Evolutionary conservation across 345 rosid genomes (phyloP), one percentile per base, ranked within the genome.

Genomic region (Angophora floribunda): DNA sequence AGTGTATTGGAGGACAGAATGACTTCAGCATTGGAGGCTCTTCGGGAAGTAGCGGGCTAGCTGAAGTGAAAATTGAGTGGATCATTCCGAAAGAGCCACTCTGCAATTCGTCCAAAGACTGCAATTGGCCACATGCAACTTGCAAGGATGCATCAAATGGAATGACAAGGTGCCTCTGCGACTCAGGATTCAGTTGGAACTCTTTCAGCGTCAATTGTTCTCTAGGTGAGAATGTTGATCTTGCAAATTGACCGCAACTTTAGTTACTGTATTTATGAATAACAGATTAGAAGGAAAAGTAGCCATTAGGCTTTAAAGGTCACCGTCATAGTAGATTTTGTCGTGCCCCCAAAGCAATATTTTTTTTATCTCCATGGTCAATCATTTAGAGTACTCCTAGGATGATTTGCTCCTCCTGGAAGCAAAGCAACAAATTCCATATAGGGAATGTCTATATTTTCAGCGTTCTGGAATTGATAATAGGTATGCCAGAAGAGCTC

Each of bases 121-220:
- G 89, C 86, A 59, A 90, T 75, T 90, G 90, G 90, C 89, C 89
- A 44, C 9, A 85, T 10, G 85, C 91, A 44, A 49, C 50, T 78
- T 87, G 88, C 86, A 41, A 3, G 22, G 2, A 1, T 6, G n/a
- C 61, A 79, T 1, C 10, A 44, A 53, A 67, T 50, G 86, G 89
- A 13, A 24, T 6, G 1, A 87, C 49, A 67, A 59, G 85, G 11
- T 90, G 90, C 49, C 87, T 86, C 11, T 90, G 91, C 28, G 1
- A n/a, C 50, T 44, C 41, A 3, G 28, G 45, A 36, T 87, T 88
- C 45, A 19, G 11, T 16, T 90, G 88, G 91, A 30, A 88, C 50
- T 65, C 87, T 30, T 22, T 13, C 8, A 30, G 7, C 17, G n/a
- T 50, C 51, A 88, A 87, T 63, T 90, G 90, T 70, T 67, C 89